A percentile compares a stretch with the other conserved stretches of the same genome.
These are phyloP conservation scores for Hypsizygus marmoreus DNA, from an alignment of 768 basidiomycete species.

Conservation along the genomic window DNA sequence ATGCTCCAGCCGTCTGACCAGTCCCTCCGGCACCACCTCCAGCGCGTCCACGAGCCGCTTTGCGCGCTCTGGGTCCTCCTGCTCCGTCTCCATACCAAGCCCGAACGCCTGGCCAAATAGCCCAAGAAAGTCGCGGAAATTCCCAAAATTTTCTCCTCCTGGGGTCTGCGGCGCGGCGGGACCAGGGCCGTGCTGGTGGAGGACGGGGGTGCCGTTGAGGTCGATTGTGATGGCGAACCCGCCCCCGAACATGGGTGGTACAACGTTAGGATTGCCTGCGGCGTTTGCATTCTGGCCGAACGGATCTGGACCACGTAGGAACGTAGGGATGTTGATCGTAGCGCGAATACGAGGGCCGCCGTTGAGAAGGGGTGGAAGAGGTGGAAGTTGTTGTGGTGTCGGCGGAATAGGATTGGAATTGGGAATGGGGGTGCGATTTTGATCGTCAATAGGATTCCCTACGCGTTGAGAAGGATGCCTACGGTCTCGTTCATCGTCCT, in stretches of 20 bases:
- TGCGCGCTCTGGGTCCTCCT: conserved; percentile 70
- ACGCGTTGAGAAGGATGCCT: conserved; percentile 66
- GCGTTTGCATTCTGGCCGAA: neutral
- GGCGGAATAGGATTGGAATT: conserved; percentile 12
- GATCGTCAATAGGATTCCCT: conserved; percentile 22
- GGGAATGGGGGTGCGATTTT: conserved; percentile 19
- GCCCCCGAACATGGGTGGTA: conserved; percentile 8
- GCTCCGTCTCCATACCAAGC: conserved; percentile 34
- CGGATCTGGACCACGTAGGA: neutral
- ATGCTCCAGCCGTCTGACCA: conserved; percentile 65
- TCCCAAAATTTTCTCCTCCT: conserved; percentile 10
- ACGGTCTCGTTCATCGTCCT: conserved; percentile 60
- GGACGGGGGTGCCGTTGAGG: conserved; percentile 15
- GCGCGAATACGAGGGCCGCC: neutral
- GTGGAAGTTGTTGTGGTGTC: conserved; percentile 11
- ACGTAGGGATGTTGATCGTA: neutral
- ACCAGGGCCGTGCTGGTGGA: conserved; percentile 13
- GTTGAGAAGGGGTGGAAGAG: no score
- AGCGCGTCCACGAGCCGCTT: conserved; percentile 62
- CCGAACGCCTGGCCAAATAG: conserved; percentile 21
- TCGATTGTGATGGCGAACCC: conserved; percentile 25
- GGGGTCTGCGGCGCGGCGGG: conserved; percentile 7
- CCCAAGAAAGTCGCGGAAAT: conserved; percentile 21
- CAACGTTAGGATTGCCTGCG: neutral
- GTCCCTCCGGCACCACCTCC: conserved; percentile 65